These are phyloP conservation scores for Penicillium diatomitis DNA, from an alignment of 495 filamentous ascomycete genomes.

Conservation along the genomic window DNA sequence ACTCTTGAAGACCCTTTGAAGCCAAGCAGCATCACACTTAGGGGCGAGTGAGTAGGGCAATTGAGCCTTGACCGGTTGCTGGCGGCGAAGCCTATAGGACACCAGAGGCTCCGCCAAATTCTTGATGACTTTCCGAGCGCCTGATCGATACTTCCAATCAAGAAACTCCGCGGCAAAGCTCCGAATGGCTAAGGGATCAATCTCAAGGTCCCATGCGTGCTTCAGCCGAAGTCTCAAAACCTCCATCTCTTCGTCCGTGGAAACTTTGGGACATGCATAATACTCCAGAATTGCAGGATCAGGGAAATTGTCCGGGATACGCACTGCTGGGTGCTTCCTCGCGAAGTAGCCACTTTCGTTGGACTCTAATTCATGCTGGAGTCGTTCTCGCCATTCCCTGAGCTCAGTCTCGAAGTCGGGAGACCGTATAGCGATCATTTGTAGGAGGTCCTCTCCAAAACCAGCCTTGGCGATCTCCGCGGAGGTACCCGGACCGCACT, in stretches of 20 bases:
- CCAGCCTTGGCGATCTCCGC: slow-evolving; percentile 85
- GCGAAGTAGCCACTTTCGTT: slow-evolving; percentile 81
- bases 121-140: slow-evolving; percentile 76
- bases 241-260: slow-evolving; percentile 48
- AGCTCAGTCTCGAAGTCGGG: slow-evolving; percentile 40
- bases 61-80: slow-evolving; percentile 17
- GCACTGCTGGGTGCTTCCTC: slow-evolving; percentile 60
- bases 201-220: slow-evolving; percentile 51
- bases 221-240: slow-evolving; percentile 37
- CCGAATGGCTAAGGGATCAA: slow-evolving; percentile 61
- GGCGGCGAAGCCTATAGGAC: slow-evolving; percentile 49
- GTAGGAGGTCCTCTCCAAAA: slow-evolving; percentile 72
- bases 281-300: slow-evolving; percentile 68
- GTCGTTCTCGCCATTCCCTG: slow-evolving; percentile 61
- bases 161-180: slow-evolving; percentile 70
- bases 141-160: slow-evolving; percentile 69
- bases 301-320: slow-evolving; percentile 75
- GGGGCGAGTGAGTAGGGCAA: slow-evolving; percentile 19
- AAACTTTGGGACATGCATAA: slow-evolving; percentile 80
- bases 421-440: slow-evolving; percentile 39
- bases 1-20: slow-evolving; percentile 52
- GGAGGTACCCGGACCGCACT: slow-evolving; percentile 78
- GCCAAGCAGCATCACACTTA: slow-evolving; percentile 25
- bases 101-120: slow-evolving; percentile 73
- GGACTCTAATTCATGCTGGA: slow-evolving; percentile 66